Base-by-base conservation (phyloP, 129 eudicot genomes). In the Erigeron canadensis region DNA sequence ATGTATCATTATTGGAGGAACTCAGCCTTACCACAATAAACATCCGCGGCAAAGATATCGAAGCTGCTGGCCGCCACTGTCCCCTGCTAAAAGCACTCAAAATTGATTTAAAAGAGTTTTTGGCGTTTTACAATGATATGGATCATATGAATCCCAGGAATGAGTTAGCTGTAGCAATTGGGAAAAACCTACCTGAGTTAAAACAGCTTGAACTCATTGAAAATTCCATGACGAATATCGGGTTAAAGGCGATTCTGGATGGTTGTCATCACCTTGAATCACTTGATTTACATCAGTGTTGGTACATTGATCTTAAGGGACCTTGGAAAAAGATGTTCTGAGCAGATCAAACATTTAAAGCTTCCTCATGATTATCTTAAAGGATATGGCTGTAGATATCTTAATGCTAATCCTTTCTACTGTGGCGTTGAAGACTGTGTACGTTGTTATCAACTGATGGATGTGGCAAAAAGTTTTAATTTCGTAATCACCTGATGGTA, bases 191-290 rank as follows among this genome's bases (percentile, higher is more conserved):
- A 55, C 61, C 2, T 55, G 37, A 16, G 1, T 55, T 55, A 55
- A 55, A 34, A 12, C 62, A 56, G 34, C 38, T 56, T 56, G 37
- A 63, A 63, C 50, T 63, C 37, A 41, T 63, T 63, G 69, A 50
- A 17, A 4, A 40, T 37, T 1, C 4, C 23, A 41, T 63, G 37
- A 2, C 16, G 9, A 40, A 63, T 16, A 63, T 4, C 10, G 51
- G 51, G 15, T 63, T 63, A n/a, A 12, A 63, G 46, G 69, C n/a
- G 34, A 63, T 63, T 63, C 13, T 63, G 69, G 51, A 63, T 41
- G 69, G 69, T 15, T 63, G 69, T 63, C 5, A 18, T 7, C 23
- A 56, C 1, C 62, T 56, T 19, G 62, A 56, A 0, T 18, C 34
- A 8, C 62, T 56, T 56, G 62, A 56, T 19, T 3, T 56, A 0